Evolutionary conservation across 257 asterid species (phyloP), one percentile per base, ranked within the genome.

Genomic region (Dorcoceras hygrometricum): DNA sequence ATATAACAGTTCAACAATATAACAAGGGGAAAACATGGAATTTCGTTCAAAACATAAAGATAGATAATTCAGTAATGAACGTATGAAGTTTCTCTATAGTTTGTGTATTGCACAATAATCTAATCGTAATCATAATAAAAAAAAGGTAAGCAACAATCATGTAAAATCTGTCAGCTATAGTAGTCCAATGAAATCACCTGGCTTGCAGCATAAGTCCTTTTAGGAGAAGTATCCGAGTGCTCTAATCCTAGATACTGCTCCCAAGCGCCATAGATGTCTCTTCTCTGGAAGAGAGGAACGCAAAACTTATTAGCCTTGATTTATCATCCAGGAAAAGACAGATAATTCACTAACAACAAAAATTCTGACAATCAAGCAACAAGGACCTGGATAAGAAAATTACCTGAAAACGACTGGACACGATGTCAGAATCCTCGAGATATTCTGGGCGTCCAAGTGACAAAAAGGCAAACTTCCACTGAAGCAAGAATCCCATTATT

Each of bases 181-280:
- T 5, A 43, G 31, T 36, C 8, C 32, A 60, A 63, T 2, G 25
- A 65, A 6, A 46, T 27, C 69, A 87, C 99, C 96, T 90, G 96
- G 82, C 70, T 94, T 18, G 86, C 81, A 28, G 89, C 71, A 60
- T 87, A 84, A 27, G 96, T 78, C 73, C 96, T 84, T 76, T 84
- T 87, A 66, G 97, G 90, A 63, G 88, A 82, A 43, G 91, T 88
- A 71, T 86, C 98, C 19, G 98, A 80, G 80, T 94, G 99, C 83
- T 94, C 98, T 57, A 94, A 81, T 71, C 99, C 97, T 48, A 94
- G 83, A 89, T 90, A 90, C 78, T 87, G 99, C 86, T 94, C 96
- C 97, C 96, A 90, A 66, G 95, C 95, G 72, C 99, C 95, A 74
- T 90, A 84, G 48, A 82, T 91, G 70, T 90, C 99, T 84, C 96